Conservation (phyloP, 208 protist species). For the Angomonas deanei region DNA sequence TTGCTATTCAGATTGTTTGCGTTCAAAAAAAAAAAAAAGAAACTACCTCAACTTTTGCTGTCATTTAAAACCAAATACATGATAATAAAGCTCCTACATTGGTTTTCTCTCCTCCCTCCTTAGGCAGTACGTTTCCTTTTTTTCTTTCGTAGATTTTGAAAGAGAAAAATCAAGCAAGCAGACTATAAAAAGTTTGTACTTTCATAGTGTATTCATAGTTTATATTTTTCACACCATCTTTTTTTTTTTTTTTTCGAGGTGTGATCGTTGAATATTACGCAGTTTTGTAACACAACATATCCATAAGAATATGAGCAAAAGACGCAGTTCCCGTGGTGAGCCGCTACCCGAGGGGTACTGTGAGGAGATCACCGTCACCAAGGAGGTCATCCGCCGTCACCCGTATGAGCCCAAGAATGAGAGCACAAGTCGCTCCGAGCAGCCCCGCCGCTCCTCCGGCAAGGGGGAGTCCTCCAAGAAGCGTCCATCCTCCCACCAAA, state of each 20-base stretch:
- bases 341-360: slow-evolving; percentile 1
- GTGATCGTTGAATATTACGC: not conserved
- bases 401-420: not conserved
- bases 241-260: slow-evolving; percentile 1
- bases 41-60: no score
- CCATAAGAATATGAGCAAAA: not conserved
- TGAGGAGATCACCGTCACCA: not conserved
- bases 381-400: slow-evolving; percentile 2
- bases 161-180: no score
- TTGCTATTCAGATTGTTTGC: not conserved
- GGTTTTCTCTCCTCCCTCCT: no score
- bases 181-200: not conserved
- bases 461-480: not conserved
- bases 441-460: not conserved
- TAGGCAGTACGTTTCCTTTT: no score
- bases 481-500: not conserved
- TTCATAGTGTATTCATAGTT: not conserved
- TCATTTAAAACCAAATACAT: no score
- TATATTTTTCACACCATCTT: not conserved
- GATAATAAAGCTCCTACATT: no score
- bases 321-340: not conserved
- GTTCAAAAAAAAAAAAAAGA: not conserved
- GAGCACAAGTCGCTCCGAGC: not conserved
- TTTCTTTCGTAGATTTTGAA: no score
- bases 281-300: no score